Evolutionary conservation across 768 basidiomycete genomes (phyloP), one percentile per base, ranked within the genome.

Genomic region (Russula sp.): DNA sequence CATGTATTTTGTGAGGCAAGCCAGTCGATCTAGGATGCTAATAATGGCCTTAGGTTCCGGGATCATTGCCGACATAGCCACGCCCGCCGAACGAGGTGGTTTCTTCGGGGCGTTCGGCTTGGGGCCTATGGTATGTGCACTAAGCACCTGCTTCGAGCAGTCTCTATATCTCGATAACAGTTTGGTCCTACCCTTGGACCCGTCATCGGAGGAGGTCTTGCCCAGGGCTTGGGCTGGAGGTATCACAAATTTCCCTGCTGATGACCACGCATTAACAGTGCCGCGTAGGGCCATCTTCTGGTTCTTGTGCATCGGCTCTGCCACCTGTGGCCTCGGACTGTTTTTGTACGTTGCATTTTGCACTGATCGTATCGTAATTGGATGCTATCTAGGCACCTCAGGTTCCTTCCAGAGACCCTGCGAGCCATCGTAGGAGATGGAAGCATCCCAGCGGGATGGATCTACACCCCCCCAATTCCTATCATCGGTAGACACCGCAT

Each of bases 41-140:
- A 39, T 35, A 42, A 6, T 45, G 20, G 22, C 42, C 55, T 32
- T 44, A 84, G 86, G 86, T 57, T 84, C 87, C 39, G 92, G 92
- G 6, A 84, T 89, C 6, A 81, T 95, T 59, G 84, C 84, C 2
- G 92, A 95, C 70, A 87, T 95, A 32, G 82, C 89, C 6, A 80
- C 80, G 2, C 84, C 82, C 0, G 79, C 81, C 42, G 90, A 94
- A 73, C 77, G 91, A 40, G 92, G 88, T 18, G 81, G 84, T 7
- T 91, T 86, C 73, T 80, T 85, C 59, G 91, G 90, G 3, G 55
- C 89, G 8, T 89, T 84, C 72, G 78, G 74, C 40, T 62, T 87
- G 3, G 87, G 87, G 0, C 85, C 87, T n/a, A 78, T 84, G 78
- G 86, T 84, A 64, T 47, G 82, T 69, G 14, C 11, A 13, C 11